These are phyloP conservation scores for Irpex rosettiformis DNA, from an alignment of 1,284 basidiomycete genomes.

Conservation along the genomic window DNA sequence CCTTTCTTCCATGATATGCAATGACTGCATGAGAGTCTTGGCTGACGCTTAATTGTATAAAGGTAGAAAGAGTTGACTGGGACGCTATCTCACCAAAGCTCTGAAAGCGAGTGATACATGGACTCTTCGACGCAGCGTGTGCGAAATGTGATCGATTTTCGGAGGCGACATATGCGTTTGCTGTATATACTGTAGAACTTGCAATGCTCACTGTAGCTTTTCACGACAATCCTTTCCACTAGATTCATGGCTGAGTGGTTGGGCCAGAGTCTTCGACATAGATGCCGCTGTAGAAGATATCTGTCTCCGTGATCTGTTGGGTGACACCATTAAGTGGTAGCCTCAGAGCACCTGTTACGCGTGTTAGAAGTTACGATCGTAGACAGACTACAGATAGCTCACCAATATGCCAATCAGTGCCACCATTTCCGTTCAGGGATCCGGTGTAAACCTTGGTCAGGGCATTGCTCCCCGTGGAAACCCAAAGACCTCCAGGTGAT, in stretches of 20 bases:
- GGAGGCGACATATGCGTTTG: neutral
- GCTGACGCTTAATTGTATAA: slow-evolving; percentile 1
- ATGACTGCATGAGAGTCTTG: neutral
- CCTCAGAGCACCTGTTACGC: slow-evolving; percentile 20
- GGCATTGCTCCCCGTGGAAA: slow-evolving; percentile 23
- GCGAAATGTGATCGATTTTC: neutral
- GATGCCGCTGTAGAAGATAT: slow-evolving; percentile 25
- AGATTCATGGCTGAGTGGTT: slow-evolving; percentile 17
- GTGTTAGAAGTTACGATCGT: neutral
- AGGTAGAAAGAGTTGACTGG: slow-evolving; percentile 71
- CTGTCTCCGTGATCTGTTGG: slow-evolving; percentile 25
- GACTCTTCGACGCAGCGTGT: neutral
- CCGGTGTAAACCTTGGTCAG: slow-evolving; percentile 24
- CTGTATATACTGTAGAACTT: neutral
- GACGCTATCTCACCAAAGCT: slow-evolving; percentile 45
- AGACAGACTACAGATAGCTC: neutral
- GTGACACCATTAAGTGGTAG: slow-evolving; percentile 22
- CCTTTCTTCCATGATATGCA: slow-evolving; percentile 1
- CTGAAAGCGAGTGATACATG: slow-evolving; percentile 18
- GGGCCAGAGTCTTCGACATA: slow-evolving; percentile 25
- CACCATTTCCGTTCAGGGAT: slow-evolving; percentile 25
- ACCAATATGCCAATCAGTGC: slow-evolving; percentile 28
- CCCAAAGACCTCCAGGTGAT: slow-evolving; percentile 26
- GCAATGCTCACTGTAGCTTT: neutral
- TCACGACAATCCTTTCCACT: too few relatives aligned